These are phyloP conservation scores for Ambrosiella cleistominuta DNA, from an alignment of 2,329 filamentous ascomycete genomes.

Conservation along the genomic window DNA sequence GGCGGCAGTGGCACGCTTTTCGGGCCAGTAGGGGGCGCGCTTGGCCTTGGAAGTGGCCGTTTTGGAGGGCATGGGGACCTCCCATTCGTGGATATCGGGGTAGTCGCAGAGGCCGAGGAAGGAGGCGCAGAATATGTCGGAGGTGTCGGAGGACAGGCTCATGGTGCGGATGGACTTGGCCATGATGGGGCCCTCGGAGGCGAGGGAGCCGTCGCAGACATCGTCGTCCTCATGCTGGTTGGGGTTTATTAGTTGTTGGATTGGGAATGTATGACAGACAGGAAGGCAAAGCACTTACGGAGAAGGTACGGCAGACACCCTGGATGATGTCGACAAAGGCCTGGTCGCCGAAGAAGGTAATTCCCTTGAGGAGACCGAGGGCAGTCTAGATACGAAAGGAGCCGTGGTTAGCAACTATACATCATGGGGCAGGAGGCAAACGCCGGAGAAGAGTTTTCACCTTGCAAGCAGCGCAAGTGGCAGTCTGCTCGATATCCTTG, in stretches of 20 bases:
- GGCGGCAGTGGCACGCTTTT: constrained; percentile 18
- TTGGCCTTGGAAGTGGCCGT: not conserved
- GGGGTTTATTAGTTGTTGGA: constrained; percentile 1
- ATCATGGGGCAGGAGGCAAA: not conserved
- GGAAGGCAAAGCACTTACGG: constrained; percentile 15
- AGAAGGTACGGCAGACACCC: constrained; percentile 20
- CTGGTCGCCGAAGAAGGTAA: constrained; percentile 26
- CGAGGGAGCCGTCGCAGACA: constrained; percentile 35
- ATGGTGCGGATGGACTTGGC: constrained; percentile 31
- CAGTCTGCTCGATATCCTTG: constrained; percentile 16
- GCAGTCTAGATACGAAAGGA: constrained; percentile 1
- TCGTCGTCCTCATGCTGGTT: constrained; percentile 32
- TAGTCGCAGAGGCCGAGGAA: constrained; percentile 36
- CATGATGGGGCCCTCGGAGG: constrained; percentile 34
- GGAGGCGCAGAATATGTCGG: constrained; percentile 33
- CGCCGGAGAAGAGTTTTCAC: constrained; percentile 11
- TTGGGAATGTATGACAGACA: not conserved
- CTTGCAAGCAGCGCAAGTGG: constrained; percentile 17
- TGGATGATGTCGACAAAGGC: constrained; percentile 22
- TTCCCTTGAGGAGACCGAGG: constrained; percentile 23
- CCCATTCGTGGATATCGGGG: constrained; percentile 26
- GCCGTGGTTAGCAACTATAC: not conserved
- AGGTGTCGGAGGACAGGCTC: constrained; percentile 29
- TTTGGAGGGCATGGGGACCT: constrained; percentile 17
- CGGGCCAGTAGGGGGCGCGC: constrained; percentile 15